phyloP scores from a whole-genome alignment of 176 grass and related monocot species.

The Phoenix roebelenii region DNA sequence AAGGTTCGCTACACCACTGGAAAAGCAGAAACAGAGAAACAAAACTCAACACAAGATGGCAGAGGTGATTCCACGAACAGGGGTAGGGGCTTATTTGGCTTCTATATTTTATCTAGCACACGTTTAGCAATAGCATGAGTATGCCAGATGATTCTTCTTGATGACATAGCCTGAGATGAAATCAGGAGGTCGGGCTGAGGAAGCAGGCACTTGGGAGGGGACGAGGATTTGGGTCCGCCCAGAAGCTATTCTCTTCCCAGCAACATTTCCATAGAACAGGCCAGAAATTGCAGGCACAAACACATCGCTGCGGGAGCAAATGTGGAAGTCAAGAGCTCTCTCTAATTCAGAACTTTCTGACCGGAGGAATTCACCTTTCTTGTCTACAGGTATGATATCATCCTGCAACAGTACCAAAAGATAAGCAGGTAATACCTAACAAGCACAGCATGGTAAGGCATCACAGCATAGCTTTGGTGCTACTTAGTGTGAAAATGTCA shows the following conservation, averaged over 20 bases:
- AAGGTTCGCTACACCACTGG: too few species aligned
- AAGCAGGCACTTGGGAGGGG: conserved; percentile 17
- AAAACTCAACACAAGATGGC: too few species aligned
- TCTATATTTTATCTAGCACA: too few species aligned
- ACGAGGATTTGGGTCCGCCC: conserved; percentile 62
- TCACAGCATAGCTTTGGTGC: too few species aligned
- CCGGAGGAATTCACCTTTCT: conserved; percentile 57
- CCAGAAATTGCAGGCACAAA: conserved; percentile 67
- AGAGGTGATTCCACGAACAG: too few species aligned
- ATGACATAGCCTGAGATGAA: conserved; percentile 47
- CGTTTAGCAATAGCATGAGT: conserved; percentile 53
- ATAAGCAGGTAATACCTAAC: background rate
- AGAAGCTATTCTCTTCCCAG: conserved; percentile 60
- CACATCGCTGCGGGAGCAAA: conserved; percentile 62
- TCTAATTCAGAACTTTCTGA: conserved; percentile 46
- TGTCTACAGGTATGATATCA: conserved; percentile 67
- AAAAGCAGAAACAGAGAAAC: too few species aligned
- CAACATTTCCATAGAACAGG: conserved; percentile 76
- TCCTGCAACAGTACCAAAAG: conserved; percentile 33
- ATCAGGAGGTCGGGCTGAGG: conserved; percentile 26
- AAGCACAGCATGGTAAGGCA: too few species aligned
- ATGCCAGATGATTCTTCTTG: conserved; percentile 67
- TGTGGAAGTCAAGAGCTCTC: conserved; percentile 67
- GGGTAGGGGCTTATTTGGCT: too few species aligned
- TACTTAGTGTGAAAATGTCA: too few species aligned